Conservation (phyloP, 768 basidiomycete genomes). For the Lactarius tabidus region DNA sequence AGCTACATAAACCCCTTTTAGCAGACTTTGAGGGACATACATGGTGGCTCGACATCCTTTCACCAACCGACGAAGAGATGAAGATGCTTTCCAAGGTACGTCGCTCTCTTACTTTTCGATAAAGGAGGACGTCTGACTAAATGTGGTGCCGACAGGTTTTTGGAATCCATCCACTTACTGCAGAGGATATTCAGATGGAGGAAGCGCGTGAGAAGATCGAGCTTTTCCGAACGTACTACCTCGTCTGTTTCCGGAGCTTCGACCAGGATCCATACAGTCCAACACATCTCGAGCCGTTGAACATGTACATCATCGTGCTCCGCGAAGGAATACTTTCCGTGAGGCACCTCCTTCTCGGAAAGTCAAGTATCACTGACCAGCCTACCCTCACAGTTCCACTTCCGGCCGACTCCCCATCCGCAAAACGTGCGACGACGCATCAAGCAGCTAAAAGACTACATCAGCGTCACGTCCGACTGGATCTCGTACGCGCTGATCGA, state of each 20-base stretch:
- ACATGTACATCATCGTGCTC: conserved; percentile 99
- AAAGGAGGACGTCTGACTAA: neutral
- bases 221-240: conserved; percentile 96
- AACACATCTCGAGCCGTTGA: conserved; percentile 94
- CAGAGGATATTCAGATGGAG: conserved; percentile 99
- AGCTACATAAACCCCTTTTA: conserved; percentile 10
- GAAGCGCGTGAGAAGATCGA: conserved; percentile 99
- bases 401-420: conserved; percentile 94
- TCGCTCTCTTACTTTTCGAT: neutral
- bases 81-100: conserved; percentile 87
- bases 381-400: conserved; percentile 70
- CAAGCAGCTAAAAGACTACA: conserved; percentile 99
- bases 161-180: conserved; percentile 94
- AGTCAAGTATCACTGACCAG: neutral
- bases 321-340: conserved; percentile 94
- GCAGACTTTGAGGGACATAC: conserved; percentile 57
- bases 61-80: conserved; percentile 98
- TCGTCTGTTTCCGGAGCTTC: conserved; percentile 98
- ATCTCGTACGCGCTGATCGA: conserved; percentile 99
- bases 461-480: conserved; percentile 98
- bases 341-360: conserved; percentile 32
- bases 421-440: conserved; percentile 97
- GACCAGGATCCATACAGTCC: conserved; percentile 98
- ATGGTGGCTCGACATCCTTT: conserved; percentile 96
- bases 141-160: conserved; percentile 64